phyloP scores from a whole-genome alignment of 179 eudicot species.

The Nepenthes alata region DNA sequence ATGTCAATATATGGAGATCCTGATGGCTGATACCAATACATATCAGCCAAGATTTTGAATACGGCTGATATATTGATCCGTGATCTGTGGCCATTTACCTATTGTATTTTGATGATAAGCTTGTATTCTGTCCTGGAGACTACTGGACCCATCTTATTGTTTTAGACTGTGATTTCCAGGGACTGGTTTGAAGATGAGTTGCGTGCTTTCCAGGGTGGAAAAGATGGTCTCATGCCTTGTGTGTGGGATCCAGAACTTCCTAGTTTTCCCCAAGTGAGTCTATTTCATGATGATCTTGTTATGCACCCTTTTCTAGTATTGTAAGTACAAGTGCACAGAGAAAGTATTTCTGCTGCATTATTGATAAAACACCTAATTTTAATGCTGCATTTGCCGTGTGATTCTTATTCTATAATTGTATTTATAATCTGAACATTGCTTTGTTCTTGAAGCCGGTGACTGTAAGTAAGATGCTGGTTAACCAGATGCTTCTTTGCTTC shows the following conservation, averaged over 20 bases:
- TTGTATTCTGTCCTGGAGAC: neutral
- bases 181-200: slow-evolving; percentile 99
- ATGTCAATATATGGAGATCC: no score
- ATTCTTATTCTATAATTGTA: neutral
- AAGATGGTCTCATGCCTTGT: slow-evolving; percentile 91
- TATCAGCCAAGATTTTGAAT: no score
- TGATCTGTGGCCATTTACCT: no score
- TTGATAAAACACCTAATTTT: neutral
- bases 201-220: slow-evolving; percentile 95
- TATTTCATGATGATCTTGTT: slow-evolving; percentile 1
- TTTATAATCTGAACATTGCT: slow-evolving; percentile 3
- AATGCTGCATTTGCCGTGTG: neutral
- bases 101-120: neutral
- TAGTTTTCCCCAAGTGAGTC: slow-evolving; percentile 83
- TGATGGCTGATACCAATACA: no score
- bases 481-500: slow-evolving; percentile 86
- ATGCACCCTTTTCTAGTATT: neutral
- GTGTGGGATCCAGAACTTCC: slow-evolving; percentile 85
- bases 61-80: no score
- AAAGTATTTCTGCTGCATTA: neutral
- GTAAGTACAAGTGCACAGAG: neutral
- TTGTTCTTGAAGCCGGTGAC: slow-evolving; percentile 69
- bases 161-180: slow-evolving; percentile 34
- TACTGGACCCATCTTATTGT: slow-evolving; percentile 6
- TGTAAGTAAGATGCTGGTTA: slow-evolving; percentile 81